A percentile compares a stretch with the other conserved stretches of the same genome.
Conservation (phyloP, 2,329 filamentous ascomycete species). For the Epichloe sylvatica region DNA sequence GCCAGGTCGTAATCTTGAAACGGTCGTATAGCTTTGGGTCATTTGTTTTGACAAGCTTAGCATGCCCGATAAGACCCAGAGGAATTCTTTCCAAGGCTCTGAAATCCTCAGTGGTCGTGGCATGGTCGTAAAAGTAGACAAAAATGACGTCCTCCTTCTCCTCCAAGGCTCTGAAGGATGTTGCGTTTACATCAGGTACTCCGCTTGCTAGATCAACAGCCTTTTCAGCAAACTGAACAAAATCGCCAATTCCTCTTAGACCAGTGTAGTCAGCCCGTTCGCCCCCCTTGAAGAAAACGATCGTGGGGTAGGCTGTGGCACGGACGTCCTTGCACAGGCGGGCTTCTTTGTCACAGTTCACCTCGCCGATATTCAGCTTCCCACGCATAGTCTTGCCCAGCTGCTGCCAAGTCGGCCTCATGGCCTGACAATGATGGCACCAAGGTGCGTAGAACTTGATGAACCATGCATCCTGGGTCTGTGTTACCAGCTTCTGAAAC, state of each 20-base stretch:
- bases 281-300: constrained; percentile 78
- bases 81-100: constrained; percentile 73
- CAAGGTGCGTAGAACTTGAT: constrained; percentile 98
- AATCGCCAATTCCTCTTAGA: constrained; percentile 79
- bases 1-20: constrained; percentile 96
- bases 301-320: constrained; percentile 69
- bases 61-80: constrained; percentile 78
- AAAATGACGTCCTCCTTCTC: constrained; percentile 93
- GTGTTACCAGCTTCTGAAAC: constrained; percentile 76
- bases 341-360: constrained; percentile 80
- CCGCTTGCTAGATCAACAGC: constrained; percentile 65
- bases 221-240: constrained; percentile 75
- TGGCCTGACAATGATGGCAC: constrained; percentile 89
- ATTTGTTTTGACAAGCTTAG: constrained; percentile 82
- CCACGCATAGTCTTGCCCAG: constrained; percentile 86
- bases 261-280: constrained; percentile 90
- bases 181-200: constrained; percentile 67
- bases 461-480: constrained; percentile 87
- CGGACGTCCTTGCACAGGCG: constrained; percentile 85
- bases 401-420: constrained; percentile 81
- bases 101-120: constrained; percentile 87
- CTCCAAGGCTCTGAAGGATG: constrained; percentile 67
- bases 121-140: constrained; percentile 93
- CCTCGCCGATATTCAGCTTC: constrained; percentile 81
- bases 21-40: constrained; percentile 61